Evolutionary conservation across 2,329 filamentous ascomycete genomes (phyloP), one percentile per base, ranked within the genome.

Genomic region (Rugonectria rugulosa): DNA sequence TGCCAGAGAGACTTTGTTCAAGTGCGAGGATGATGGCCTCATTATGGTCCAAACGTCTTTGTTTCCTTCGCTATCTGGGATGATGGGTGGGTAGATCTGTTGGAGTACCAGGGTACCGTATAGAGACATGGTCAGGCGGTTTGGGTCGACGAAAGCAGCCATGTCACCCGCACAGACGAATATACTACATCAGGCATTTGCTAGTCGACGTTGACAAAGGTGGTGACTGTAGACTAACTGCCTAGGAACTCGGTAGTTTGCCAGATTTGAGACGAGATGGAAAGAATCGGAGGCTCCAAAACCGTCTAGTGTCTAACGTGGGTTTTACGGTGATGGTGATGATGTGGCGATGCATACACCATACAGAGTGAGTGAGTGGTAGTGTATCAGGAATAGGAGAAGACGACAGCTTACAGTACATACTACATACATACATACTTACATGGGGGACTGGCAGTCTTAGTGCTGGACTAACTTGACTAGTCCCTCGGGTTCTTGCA

Each of bases 311-410:
- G 14, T 8, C 34, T 19, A 38, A 24, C 12, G 5, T 40, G 20
- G 11, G 20, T 5, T 19, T n/a, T 11, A 23, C 34, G 36, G 31
- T 23, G 34, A 14, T 42, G 53, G 29, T 56, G 53, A 50, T 55
- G 52, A 56, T 56, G 53, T 56, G 53, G 53, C 53, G 46, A 50
- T 56, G 53, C 53, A 56, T 47, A 46, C 29, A 29, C 27, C 10
- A 12, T 20, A 34, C 31, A 34, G 9, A 29, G n/a, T 34, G 14
- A 19, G 36, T 21, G 21, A 14, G 19, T 41, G 41, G 26, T 32
- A 14, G 12, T 32, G 38, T 42, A 49, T 37, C 24, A 24, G 32
- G 45, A 44, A 29, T 34, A 36, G 29, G 34, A 15, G 32, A 40
- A 7, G 14, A 48, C 12, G 12, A 12, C 7, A 7, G 12, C 26